A percentile compares a stretch with the other conserved stretches of the same genome.
These are phyloP conservation scores for Penicillium cosmopolitanum DNA, from an alignment of 495 filamentous ascomycete species.

Conservation along the genomic window DNA sequence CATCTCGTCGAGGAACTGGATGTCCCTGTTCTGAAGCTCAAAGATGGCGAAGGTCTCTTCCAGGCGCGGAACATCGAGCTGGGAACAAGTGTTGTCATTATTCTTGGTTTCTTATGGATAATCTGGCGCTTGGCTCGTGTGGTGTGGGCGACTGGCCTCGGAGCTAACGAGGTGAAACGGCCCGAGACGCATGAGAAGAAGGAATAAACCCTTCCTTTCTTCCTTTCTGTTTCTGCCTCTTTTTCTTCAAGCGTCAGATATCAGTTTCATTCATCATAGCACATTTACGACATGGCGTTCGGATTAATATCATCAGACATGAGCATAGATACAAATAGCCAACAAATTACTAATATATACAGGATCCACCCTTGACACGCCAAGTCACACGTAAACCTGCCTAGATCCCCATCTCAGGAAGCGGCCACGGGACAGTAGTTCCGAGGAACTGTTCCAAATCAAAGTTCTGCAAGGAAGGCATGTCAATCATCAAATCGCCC, in stretches of 20 bases:
- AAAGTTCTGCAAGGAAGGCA: constrained; percentile 49
- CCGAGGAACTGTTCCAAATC: constrained; percentile 46
- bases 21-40: constrained; percentile 71
- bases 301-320: not conserved
- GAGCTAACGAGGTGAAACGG: constrained; percentile 4
- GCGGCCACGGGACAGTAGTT: constrained; percentile 37
- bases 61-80: constrained; percentile 63
- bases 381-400: not conserved
- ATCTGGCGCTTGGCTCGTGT: constrained; percentile 63
- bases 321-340: not conserved
- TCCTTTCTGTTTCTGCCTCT: constrained; percentile 3
- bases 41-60: constrained; percentile 47
- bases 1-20: constrained; percentile 60
- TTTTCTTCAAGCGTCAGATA: constrained; percentile 4
- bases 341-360: not conserved
- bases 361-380: not conserved
- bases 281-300: constrained; percentile 5
- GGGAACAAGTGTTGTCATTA: constrained; percentile 71
- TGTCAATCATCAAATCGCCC: constrained; percentile 49
- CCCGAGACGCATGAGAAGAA: constrained; percentile 26
- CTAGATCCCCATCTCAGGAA: constrained; percentile 38
- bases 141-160: constrained; percentile 29
- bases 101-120: constrained; percentile 76
- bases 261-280: constrained; percentile 9
- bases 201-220: constrained; percentile 13